Base-by-base conservation (phyloP, 139 green algal genomes). In the Volvox reticuliferus region DNA sequence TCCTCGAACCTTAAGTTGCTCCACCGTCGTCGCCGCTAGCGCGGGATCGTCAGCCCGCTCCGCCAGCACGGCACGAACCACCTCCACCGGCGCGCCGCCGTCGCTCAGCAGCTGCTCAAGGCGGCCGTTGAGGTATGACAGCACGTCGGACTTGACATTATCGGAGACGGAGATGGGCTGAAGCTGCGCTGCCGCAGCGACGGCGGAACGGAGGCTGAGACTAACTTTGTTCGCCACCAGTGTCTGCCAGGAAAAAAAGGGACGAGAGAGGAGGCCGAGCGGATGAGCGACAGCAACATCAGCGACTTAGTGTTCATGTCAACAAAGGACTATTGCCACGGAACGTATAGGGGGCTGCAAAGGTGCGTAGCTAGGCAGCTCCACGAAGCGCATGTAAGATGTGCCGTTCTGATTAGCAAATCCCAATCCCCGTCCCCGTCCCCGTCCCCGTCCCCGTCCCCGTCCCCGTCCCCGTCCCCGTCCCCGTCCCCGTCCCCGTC, bases 91-190 rank as follows among this genome's bases (percentile, higher is more conserved):
- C 2, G 75, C 73, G 22, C 86, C 75, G 32, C 80, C 83, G 87
- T 99, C 98, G 5, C 97, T 88, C 69, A 99, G 92, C 86, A 99
- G 90, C 95, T 99, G 98, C 97, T 99, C 98, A 92, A 99, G 94
- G 17, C 98, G 94, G 5, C 96, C 86, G 19, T 63, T 65, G 20
- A 99, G 88, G 92, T 98, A 99, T 16, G 94, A 88, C 0, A 97
- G 61, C 63, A 96, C 94, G 21, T 94, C 93, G 17, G 63, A 92
- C 80, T 95, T 86, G 77, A 90, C 73, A n/a, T 95, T 88, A 0
- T 88, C 77, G 9, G 69, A 75, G 19, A 99, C 97, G 0, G 81
- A 22, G 1, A 99, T 71, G 0, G 97, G 97, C 93, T 99, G 98
- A 93, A 96, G 75, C 9, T 77, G 89, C 1, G 97, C 96, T 30